These are phyloP conservation scores for Aureobasidium uvarum DNA, from an alignment of 2,329 filamentous ascomycete species.

Conservation along the genomic window DNA sequence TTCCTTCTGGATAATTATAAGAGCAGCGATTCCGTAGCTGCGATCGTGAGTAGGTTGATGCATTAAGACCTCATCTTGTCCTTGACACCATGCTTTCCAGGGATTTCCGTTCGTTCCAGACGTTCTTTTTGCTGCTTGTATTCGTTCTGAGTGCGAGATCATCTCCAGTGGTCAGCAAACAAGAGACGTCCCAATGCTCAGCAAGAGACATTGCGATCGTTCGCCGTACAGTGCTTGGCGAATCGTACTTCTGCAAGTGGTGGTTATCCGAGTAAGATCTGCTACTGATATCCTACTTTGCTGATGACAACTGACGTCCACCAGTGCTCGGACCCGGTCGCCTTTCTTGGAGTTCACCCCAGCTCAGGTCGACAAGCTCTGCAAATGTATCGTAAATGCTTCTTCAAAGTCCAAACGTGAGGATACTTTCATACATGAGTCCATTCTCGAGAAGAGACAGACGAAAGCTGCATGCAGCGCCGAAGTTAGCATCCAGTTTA, in stretches of 20 bases:
- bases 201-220: background rate
- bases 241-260: constrained; percentile 1
- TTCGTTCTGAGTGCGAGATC: background rate
- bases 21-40: too few species aligned
- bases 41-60: too few species aligned
- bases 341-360: background rate
- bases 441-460: background rate
- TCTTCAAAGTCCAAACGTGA: background rate
- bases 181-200: background rate
- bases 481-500: background rate
- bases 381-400: background rate
- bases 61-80: too few species aligned
- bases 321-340: background rate
- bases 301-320: too few species aligned
- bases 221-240: background rate
- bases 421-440: background rate
- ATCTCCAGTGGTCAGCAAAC: background rate
- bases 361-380: background rate
- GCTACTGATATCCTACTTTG: too few species aligned
- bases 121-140: too few species aligned
- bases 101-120: too few species aligned
- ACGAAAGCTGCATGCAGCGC: background rate
- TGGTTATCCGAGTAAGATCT: background rate
- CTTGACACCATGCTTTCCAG: too few species aligned
- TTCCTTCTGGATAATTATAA: too few species aligned